A percentile compares a stretch with the other conserved stretches of the same genome.
phyloP scores from a whole-genome alignment of 1,284 basidiomycete species.

The Marasmius tenuissimus region DNA sequence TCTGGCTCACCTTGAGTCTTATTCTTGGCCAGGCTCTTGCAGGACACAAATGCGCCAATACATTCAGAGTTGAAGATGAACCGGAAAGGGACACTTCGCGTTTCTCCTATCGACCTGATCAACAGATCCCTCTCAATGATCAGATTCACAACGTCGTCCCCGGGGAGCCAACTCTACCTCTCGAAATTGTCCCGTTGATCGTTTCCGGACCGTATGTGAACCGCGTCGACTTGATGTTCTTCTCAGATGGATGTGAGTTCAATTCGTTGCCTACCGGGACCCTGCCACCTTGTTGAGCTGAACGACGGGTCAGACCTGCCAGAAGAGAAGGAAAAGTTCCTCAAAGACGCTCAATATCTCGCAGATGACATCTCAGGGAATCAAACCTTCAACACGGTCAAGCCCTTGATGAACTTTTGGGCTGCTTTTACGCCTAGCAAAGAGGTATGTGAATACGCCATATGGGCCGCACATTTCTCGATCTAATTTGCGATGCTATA shows the following conservation, averaged over 20 bases:
- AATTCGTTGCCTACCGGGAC: neutral
- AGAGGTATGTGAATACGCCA: conserved; percentile 42
- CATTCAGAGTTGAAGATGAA: no score
- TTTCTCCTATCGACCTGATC: no score
- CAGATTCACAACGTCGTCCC: no score
- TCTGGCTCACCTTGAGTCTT: no score
- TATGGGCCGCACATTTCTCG: neutral
- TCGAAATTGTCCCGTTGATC: conserved; percentile 60
- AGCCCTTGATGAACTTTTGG: conserved; percentile 81
- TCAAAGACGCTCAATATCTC: conserved; percentile 66
- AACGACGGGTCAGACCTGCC: conserved; percentile 26
- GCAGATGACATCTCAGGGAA: conserved; percentile 70
- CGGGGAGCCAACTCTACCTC: neutral
- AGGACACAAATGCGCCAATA: no score
- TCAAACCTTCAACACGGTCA: conserved; percentile 77
- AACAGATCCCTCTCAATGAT: no score
- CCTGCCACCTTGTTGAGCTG: neutral
- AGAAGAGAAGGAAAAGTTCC: conserved; percentile 65
- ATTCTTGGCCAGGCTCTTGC: no score
- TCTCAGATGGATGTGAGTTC: conserved; percentile 78
- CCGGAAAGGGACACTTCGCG: no score
- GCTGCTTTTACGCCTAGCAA: conserved; percentile 75
- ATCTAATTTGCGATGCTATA: neutral
- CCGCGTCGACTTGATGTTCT: conserved; percentile 78
- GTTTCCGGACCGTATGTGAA: conserved; percentile 63